Conservation (phyloP, 1,139 yeast genomes). For the Taphrina betulina region DNA sequence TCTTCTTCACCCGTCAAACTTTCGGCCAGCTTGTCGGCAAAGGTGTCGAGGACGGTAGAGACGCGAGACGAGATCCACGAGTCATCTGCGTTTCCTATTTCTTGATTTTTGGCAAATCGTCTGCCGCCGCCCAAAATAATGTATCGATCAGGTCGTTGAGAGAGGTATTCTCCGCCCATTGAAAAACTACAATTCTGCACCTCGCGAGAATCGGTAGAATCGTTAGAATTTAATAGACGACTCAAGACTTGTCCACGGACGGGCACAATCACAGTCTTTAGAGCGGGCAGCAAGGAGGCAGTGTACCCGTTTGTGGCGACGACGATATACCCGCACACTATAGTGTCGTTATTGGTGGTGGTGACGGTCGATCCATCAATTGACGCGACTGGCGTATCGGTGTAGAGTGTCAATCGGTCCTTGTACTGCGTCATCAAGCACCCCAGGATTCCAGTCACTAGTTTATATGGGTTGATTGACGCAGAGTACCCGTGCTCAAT, state of each 20-base stretch:
- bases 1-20: not conserved
- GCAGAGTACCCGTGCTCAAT: slow-evolving; percentile 10
- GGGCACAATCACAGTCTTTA: slow-evolving; percentile 12
- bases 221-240: not conserved
- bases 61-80: not conserved
- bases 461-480: slow-evolving; percentile 8
- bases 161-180: slow-evolving; percentile 16
- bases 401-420: not conserved
- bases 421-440: not conserved
- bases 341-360: not conserved
- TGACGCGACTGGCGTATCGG: not conserved
- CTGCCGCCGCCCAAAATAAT: slow-evolving; percentile 9
- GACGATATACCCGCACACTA: slow-evolving; percentile 1
- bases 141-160: slow-evolving; percentile 4
- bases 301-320: slow-evolving; percentile 19
- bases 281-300: slow-evolving; percentile 2
- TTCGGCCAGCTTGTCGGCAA: not conserved
- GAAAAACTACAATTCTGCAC: slow-evolving; percentile 6
- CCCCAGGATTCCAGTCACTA: not conserved
- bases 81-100: slow-evolving; percentile 1
- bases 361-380: not conserved
- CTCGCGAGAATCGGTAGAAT: not conserved
- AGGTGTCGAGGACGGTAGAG: not conserved
- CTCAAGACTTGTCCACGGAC: slow-evolving; percentile 22
- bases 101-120: slow-evolving; percentile 3